phyloP scores from a whole-genome alignment of 2,329 filamentous ascomycete species.

The Tothia fuscella region DNA sequence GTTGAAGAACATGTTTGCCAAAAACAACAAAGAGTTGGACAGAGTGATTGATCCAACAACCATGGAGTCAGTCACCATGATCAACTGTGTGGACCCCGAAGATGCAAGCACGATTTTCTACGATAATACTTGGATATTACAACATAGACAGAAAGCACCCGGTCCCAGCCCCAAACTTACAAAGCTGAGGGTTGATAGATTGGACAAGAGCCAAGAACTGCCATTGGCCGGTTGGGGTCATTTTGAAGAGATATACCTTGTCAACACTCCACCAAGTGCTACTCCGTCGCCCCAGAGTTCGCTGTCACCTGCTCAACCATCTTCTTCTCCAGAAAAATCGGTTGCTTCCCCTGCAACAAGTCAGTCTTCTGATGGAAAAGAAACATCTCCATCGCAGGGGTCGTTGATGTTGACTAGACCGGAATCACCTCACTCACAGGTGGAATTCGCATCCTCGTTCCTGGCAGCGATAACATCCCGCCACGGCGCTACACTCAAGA shows the following conservation, averaged over 20 bases:
- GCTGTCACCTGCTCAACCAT: conserved; percentile 13
- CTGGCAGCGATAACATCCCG: conserved; percentile 38
- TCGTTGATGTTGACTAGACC: too few relatives aligned
- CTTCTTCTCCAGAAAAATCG: conserved; percentile 12
- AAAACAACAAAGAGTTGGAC: conserved; percentile 36
- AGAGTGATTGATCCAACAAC: conserved; percentile 28
- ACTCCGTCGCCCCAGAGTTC: too few relatives aligned
- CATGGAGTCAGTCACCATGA: conserved; percentile 38
- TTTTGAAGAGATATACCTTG: conserved; percentile 41
- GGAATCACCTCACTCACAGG: conserved; percentile 18
- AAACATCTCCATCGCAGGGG: conserved; percentile 16
- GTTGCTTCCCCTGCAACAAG: conserved; percentile 1
- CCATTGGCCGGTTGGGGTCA: conserved; percentile 32
- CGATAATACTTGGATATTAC: conserved; percentile 40
- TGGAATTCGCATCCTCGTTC: conserved; percentile 33
- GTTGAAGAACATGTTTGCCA: conserved; percentile 47
- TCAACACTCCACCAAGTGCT: too few relatives aligned
- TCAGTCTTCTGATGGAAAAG: conserved; percentile 14
- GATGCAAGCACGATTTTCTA: conserved; percentile 39
- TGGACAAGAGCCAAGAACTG: conserved; percentile 32
- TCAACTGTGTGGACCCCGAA: conserved; percentile 40
- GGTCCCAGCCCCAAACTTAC: conserved; percentile 25
- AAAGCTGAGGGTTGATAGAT: conserved; percentile 36
- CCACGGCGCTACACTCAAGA: conserved; percentile 40
- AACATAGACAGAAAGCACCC: conserved; percentile 16